Conservation (phyloP, 2,329 filamentous ascomycete genomes). For the Raffaelea albimanens region DNA sequence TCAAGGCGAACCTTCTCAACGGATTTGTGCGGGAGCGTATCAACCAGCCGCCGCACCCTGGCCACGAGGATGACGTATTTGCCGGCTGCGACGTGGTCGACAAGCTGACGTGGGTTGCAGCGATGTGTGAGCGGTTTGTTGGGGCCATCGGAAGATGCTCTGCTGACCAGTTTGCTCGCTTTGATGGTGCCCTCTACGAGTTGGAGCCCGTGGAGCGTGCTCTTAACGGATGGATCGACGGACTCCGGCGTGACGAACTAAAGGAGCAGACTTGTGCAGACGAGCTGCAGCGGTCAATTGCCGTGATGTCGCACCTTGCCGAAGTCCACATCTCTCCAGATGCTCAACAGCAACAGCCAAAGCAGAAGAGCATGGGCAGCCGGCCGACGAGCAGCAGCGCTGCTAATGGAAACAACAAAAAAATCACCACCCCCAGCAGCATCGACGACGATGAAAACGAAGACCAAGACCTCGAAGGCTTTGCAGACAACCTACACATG, state of each 20-base stretch:
- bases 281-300: constrained; percentile 75
- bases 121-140: constrained; percentile 77
- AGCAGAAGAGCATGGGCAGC: neutral
- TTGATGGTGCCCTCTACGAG: constrained; percentile 74
- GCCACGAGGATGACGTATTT: constrained; percentile 70
- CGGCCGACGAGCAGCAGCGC: neutral
- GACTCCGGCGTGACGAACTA: constrained; percentile 71
- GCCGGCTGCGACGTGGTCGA: constrained; percentile 73
- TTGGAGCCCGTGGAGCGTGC: constrained; percentile 85
- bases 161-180: constrained; percentile 66
- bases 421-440: constrained; percentile 16
- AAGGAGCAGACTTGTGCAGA: constrained; percentile 74
- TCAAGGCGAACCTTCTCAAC: constrained; percentile 75
- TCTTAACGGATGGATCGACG: constrained; percentile 81
- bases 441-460: constrained; percentile 4
- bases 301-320: constrained; percentile 76
- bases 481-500: constrained; percentile 74
- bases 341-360: neutral
- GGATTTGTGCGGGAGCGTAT: constrained; percentile 72
- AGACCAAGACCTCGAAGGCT: constrained; percentile 51
- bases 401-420: neutral
- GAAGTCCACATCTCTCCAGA: constrained; percentile 60
- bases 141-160: constrained; percentile 72
- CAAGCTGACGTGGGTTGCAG: constrained; percentile 74
- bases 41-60: constrained; percentile 54